Evolutionary conservation across 2,329 filamentous ascomycete species (phyloP).

Genomic region (Cladorrhinum sp.): DNA sequence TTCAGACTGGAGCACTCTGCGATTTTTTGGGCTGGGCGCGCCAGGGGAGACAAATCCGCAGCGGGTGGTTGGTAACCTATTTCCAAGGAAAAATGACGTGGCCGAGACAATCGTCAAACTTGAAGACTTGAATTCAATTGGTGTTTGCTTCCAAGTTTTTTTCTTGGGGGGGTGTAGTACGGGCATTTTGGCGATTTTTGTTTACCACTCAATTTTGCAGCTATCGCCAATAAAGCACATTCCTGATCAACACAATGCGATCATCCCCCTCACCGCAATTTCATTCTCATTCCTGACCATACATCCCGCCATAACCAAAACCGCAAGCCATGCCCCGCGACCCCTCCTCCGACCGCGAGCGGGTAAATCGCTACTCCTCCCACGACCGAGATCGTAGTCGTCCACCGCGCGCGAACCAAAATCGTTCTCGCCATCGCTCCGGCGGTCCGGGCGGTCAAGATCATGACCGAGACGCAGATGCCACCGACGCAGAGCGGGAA

Average conservation of each 20-base stretch:
- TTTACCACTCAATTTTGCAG: neutral
- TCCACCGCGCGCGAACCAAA: neutral
- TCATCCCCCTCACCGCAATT: neutral
- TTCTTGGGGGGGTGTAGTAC: too few relatives aligned
- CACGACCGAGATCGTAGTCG: conserved; percentile 7
- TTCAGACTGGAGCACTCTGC: conserved; percentile 3
- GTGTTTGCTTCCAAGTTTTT: neutral
- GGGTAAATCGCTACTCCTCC: conserved; percentile 3
- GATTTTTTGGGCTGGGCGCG: neutral
- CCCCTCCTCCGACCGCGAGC: conserved; percentile 13
- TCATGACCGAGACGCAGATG: conserved; percentile 6
- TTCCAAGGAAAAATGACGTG: conserved; percentile 17
- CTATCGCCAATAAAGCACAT: neutral
- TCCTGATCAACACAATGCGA: conserved; percentile 1
- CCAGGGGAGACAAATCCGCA: neutral
- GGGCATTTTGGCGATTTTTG: neutral
- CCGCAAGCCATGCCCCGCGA: conserved; percentile 20
- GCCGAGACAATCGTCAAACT: conserved; percentile 8
- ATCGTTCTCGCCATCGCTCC: neutral
- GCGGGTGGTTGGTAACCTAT: neutral
- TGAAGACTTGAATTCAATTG: neutral
- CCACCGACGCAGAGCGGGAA: conserved; percentile 12
- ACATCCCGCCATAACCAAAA: conserved; percentile 6
- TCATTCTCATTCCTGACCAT: too few relatives aligned
- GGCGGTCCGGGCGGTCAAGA: neutral